These are phyloP conservation scores for Nymphaea colorata DNA, from an alignment of 164 flowering plant species.

Conservation along the genomic window DNA sequence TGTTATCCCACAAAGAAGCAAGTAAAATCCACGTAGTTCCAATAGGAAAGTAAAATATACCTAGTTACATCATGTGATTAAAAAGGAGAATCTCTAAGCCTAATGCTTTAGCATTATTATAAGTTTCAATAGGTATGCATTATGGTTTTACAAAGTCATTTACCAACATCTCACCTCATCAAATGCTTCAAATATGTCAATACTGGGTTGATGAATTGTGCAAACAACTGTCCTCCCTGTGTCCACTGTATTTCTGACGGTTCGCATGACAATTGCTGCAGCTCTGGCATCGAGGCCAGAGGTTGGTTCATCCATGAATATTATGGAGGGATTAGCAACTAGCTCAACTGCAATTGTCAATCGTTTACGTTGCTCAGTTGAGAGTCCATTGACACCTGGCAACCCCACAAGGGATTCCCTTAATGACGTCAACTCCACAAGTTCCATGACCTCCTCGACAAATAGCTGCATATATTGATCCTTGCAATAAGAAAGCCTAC, in stretches of 20 bases:
- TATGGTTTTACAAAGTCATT: background rate
- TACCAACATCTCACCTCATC: slow-evolving; percentile 30
- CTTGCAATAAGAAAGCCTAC: background rate
- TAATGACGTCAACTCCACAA: slow-evolving; percentile 30
- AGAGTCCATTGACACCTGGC: slow-evolving; percentile 40
- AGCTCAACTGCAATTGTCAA: slow-evolving; percentile 49
- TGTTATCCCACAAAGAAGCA: too few species aligned
- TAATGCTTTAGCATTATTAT: too few species aligned
- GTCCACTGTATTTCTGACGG: slow-evolving; percentile 44
- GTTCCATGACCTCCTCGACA: slow-evolving; percentile 44
- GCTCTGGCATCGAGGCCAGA: slow-evolving; percentile 61
- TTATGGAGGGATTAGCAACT: slow-evolving; percentile 45
- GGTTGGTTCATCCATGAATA: slow-evolving; percentile 58
- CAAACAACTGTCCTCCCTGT: slow-evolving; percentile 55
- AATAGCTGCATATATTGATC: slow-evolving; percentile 26
- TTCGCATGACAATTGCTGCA: slow-evolving; percentile 53
- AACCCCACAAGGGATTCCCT: slow-evolving; percentile 33
- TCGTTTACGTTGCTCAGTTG: slow-evolving; percentile 48
- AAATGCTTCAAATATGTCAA: slow-evolving; percentile 49
- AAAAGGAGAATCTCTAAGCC: too few species aligned
- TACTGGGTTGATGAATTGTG: slow-evolving; percentile 63
- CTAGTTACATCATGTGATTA: too few species aligned
- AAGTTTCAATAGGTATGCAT: too few species aligned
- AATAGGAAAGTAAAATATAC: background rate
- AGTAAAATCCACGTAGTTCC: background rate